These are phyloP conservation scores for Saccharomycopsis schoenii DNA, from an alignment of 805 yeast species.

Conservation along the genomic window DNA sequence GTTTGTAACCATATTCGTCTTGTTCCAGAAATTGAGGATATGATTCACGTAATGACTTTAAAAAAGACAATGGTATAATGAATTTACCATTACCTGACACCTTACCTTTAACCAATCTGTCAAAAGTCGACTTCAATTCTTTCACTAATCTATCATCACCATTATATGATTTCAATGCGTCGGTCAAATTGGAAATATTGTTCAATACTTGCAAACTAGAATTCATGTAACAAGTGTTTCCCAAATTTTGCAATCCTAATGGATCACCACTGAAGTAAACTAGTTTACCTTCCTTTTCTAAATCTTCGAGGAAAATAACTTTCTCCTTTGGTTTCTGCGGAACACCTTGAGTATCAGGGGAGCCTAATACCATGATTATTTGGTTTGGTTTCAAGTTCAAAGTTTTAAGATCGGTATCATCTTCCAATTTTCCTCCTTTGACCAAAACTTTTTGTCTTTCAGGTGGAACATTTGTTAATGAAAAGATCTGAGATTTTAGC, in stretches of 20 bases:
- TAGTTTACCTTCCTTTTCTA: slow-evolving; percentile 25
- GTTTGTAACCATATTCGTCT: slow-evolving; percentile 63
- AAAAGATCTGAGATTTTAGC: slow-evolving; percentile 60
- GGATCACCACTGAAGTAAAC: slow-evolving; percentile 43
- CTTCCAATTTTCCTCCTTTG: slow-evolving; percentile 80
- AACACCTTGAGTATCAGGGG: slow-evolving; percentile 52
- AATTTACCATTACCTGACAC: slow-evolving; percentile 27
- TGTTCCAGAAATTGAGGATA: slow-evolving; percentile 89
- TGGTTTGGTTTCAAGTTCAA: slow-evolving; percentile 56
- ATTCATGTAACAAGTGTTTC: slow-evolving; percentile 91
- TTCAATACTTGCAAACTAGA: slow-evolving; percentile 86
- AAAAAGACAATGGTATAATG: slow-evolving; percentile 61
- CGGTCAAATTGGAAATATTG: slow-evolving; percentile 71
- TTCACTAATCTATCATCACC: slow-evolving; percentile 33
- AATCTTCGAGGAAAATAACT: slow-evolving; percentile 60
- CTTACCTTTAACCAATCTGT: slow-evolving; percentile 29
- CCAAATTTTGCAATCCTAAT: slow-evolving; percentile 86
- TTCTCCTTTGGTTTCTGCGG: slow-evolving; percentile 38
- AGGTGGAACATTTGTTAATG: slow-evolving; percentile 72
- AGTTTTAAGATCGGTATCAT: slow-evolving; percentile 43
- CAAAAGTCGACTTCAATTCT: slow-evolving; percentile 39
- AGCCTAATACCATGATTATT: slow-evolving; percentile 81
- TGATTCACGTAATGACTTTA: slow-evolving; percentile 51
- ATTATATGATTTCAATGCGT: slow-evolving; percentile 50
- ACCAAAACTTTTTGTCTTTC: slow-evolving; percentile 84